Conservation (phyloP, 2,329 filamentous ascomycete species). For the Cladosporium phlei region DNA sequence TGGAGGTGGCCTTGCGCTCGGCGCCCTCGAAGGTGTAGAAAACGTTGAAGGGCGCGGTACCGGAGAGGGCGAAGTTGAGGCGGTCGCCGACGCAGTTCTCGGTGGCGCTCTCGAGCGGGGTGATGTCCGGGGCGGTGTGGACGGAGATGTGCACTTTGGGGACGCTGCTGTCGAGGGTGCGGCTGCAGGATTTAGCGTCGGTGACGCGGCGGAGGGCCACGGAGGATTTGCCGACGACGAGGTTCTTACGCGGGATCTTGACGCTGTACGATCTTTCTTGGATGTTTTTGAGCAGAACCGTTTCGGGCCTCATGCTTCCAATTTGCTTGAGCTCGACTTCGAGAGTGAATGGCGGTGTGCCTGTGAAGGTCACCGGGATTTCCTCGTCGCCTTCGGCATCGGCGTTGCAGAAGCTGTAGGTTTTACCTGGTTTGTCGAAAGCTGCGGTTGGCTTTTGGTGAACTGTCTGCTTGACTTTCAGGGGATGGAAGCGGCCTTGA, state of each 20-base stretch:
- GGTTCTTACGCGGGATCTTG: conserved; percentile 74
- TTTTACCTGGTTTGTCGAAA: conserved; percentile 82
- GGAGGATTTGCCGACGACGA: conserved; percentile 84
- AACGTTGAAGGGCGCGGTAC: conserved; percentile 86
- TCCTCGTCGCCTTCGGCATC: conserved; percentile 73
- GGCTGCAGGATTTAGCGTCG: conserved; percentile 80
- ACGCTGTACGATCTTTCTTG: conserved; percentile 53
- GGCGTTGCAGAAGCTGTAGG: conserved; percentile 90
- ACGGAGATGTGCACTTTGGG: conserved; percentile 86
- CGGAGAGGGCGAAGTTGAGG: conserved; percentile 85
- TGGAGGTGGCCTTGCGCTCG: conserved; percentile 71
- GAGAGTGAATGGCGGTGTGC: conserved; percentile 79
- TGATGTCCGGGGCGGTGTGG: conserved; percentile 87
- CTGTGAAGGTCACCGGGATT: conserved; percentile 81
- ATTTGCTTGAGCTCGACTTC: conserved; percentile 94
- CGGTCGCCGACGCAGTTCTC: conserved; percentile 97
- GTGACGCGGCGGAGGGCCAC: conserved; percentile 85
- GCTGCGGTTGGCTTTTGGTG: conserved; percentile 75
- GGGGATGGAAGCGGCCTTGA: conserved; percentile 57
- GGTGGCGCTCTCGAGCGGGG: conserved; percentile 73
- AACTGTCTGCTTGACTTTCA: conserved; percentile 76
- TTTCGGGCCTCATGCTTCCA: conserved; percentile 71
- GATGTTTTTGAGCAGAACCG: conserved; percentile 78
- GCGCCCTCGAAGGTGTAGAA: conserved; percentile 83
- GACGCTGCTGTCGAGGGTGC: conserved; percentile 59